A percentile compares a stretch with the other conserved stretches of the same genome.
Conservation (phyloP, 345 rosid species). For the Microcos paniculata region DNA sequence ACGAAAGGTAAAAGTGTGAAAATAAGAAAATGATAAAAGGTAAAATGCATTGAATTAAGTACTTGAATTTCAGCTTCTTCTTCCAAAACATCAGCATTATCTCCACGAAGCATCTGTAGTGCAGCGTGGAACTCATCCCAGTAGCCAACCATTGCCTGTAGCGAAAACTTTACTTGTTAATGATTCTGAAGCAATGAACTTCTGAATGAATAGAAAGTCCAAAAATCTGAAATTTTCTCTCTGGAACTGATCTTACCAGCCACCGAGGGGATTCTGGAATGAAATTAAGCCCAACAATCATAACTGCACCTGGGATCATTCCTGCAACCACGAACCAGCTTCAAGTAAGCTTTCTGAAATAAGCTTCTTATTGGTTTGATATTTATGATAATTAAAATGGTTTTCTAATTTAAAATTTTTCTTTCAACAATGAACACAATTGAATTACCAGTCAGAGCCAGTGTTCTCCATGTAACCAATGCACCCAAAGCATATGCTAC, state of each 20-base stretch:
- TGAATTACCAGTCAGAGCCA: constrained; percentile 57
- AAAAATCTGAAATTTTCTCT: neutral
- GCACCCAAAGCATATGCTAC: constrained; percentile 78
- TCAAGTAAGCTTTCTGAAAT: neutral
- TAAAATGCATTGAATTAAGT: constrained; percentile 5
- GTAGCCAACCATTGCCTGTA: constrained; percentile 68
- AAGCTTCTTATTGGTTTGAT: neutral
- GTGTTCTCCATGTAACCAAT: constrained; percentile 68
- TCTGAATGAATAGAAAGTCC: neutral
- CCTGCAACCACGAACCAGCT: constrained; percentile 39
- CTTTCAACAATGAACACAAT: neutral
- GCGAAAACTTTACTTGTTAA: neutral
- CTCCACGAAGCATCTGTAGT: constrained; percentile 67
- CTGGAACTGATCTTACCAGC: constrained; percentile 48
- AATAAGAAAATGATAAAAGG: neutral
- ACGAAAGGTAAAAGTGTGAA: neutral
- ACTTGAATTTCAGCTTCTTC: constrained; percentile 82
- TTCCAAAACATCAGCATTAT: constrained; percentile 59
- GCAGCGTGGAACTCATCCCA: constrained; percentile 55
- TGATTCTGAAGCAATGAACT: neutral
- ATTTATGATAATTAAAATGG: too few species aligned
- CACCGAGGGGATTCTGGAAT: constrained; percentile 91
- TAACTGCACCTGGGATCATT: constrained; percentile 59
- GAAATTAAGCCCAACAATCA: constrained; percentile 59
- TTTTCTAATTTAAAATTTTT: neutral